A percentile compares a stretch with the other conserved stretches of the same genome.
phyloP scores from a whole-genome alignment of 495 filamentous ascomycete genomes.

The Hypomontagnella monticulosa region DNA sequence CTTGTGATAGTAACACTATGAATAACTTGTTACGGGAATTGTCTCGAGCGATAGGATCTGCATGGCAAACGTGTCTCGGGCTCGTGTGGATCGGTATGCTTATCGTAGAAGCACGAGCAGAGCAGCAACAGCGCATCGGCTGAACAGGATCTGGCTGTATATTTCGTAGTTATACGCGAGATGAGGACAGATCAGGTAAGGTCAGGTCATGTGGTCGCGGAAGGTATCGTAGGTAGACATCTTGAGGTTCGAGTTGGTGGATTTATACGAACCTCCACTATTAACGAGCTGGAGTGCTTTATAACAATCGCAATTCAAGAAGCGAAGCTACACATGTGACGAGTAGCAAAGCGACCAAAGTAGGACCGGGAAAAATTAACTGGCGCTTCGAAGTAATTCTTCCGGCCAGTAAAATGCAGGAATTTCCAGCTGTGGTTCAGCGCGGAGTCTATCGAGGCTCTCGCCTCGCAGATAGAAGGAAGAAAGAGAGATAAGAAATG shows the following conservation, averaged over 20 bases:
- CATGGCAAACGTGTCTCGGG: conserved; percentile 30
- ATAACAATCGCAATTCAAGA: conserved; percentile 10
- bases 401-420: conserved; percentile 40
- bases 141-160: not conserved
- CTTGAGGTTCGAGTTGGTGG: conserved; percentile 18
- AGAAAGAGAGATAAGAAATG: conserved; percentile 34
- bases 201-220: conserved; percentile 7
- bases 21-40: conserved; percentile 14
- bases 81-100: conserved; percentile 12
- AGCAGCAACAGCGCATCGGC: conserved; percentile 19
- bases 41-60: conserved; percentile 27
- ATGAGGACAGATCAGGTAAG: not conserved
- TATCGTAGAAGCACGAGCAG: conserved; percentile 10
- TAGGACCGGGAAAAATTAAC: conserved; percentile 35
- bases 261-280: conserved; percentile 29
- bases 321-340: conserved; percentile 20
- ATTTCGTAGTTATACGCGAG: conserved; percentile 1
- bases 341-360: conserved; percentile 8
- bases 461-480: conserved; percentile 24
- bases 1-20: conserved; percentile 16
- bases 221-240: conserved; percentile 21
- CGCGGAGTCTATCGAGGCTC: conserved; percentile 26
- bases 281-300: not conserved
- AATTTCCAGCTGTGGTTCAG: conserved; percentile 28
- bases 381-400: conserved; percentile 39